phyloP scores from a whole-genome alignment of 2,329 filamentous ascomycete species.

The Coniella vitis region DNA sequence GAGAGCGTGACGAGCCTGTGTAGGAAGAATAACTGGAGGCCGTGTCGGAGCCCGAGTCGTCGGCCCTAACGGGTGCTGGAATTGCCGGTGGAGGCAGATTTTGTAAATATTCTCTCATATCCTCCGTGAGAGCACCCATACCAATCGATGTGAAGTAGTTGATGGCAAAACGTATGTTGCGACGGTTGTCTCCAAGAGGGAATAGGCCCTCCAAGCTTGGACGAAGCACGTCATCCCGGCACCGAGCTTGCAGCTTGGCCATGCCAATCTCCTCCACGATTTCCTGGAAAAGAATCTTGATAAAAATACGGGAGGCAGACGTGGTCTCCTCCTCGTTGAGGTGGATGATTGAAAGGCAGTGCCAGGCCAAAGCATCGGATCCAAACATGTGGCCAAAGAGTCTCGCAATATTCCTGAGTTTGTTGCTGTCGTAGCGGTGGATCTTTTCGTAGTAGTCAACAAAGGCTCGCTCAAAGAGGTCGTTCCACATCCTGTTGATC shows the following conservation, averaged over 20 bases:
- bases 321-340: conserved; percentile 97
- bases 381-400: conserved; percentile 91
- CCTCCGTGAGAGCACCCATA: conserved; percentile 89
- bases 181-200: conserved; percentile 71
- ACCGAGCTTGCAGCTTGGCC: conserved; percentile 65
- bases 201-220: conserved; percentile 81
- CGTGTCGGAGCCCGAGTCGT: conserved; percentile 62
- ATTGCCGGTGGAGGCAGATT: conserved; percentile 81
- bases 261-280: conserved; percentile 82
- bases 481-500: conserved; percentile 89
- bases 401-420: conserved; percentile 86
- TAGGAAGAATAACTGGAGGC: conserved; percentile 76
- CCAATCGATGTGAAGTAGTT: conserved; percentile 99
- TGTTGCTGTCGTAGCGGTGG: conserved; percentile 93
- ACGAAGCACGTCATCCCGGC: conserved; percentile 72
- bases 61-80: conserved; percentile 55
- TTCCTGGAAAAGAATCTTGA: conserved; percentile 96
- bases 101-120: conserved; percentile 85
- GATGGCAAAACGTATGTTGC: conserved; percentile 93
- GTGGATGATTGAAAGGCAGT: conserved; percentile 76
- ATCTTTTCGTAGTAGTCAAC: conserved; percentile 95
- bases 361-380: conserved; percentile 86
- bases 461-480: conserved; percentile 86
- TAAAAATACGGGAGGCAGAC: conserved; percentile 91
- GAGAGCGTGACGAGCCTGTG: conserved; percentile 49